Base-by-base conservation (phyloP, 495 filamentous ascomycete species). In the Trichoderma virens region DNA sequence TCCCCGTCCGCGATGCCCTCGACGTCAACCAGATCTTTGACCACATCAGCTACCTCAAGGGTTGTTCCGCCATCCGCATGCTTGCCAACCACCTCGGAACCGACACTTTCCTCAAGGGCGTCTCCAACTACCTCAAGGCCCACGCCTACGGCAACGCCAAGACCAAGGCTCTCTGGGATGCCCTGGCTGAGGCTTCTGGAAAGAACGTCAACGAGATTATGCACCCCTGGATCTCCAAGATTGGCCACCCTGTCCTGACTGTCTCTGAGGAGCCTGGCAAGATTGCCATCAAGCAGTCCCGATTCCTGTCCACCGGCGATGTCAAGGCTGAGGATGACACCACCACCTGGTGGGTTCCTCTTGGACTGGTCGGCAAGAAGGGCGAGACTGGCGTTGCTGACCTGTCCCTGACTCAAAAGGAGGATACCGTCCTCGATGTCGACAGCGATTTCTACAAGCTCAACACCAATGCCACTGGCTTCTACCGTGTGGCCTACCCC, bases 1-100 rank as follows among this genome's bases (percentile, higher is more conserved):
- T 97, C 14, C 89, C 90, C 0, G 92, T 98, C 31, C 85, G 83
- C 68, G 90, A 93, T 70, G 92, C 91, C 23, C 83, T 96, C 2
- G 92, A 98, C 67, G 90, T 97, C 61, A 93, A 97, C 74, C 93
- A 97, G 70, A 94, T 97, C 65, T 97, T 97, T 73, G 93, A 97
- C 74, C 84, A 87, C 70, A 97, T 97, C 73, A 94, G 90, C 74
- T 98, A 98, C 73, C 81, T 92, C 56, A 98, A 98, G 75, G 94
- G 94, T 54, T 94, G 91, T 75, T 94, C 91, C 30, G 89, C 93
- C 61, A 94, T 98, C 71, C 86, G 94, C 68, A 97, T 97, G 94
- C 76, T 98, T 65, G 90, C 90, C 59, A 84, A 85, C 63, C 88
- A 97, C 72, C 86, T 98, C 31, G 91, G 91, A 16, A 85, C 87